These are phyloP conservation scores for Pseudogymnoascus destructans DNA, from an alignment of 2,329 filamentous ascomycete genomes.

Conservation along the genomic window DNA sequence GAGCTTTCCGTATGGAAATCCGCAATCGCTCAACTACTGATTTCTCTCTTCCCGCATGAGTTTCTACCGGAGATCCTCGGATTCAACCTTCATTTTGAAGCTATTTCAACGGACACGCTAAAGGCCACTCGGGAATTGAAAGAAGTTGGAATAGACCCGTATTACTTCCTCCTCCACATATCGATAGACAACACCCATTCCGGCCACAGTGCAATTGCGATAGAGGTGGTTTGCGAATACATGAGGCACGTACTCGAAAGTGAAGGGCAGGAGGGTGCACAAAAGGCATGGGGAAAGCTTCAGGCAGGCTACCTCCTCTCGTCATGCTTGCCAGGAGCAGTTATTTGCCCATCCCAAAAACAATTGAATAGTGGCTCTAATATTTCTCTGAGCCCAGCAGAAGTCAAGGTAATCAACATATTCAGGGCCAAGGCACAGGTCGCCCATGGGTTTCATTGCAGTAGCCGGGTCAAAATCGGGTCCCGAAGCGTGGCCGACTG, in stretches of 20 bases:
- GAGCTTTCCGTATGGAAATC: conserved; percentile 29
- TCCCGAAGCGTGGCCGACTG: conserved; percentile 29
- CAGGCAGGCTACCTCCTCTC: conserved; percentile 32
- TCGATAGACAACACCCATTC: conserved; percentile 37
- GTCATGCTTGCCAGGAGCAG: conserved; percentile 12
- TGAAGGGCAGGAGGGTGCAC: conserved; percentile 23
- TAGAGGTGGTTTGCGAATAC: conserved; percentile 28
- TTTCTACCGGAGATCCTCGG: conserved; percentile 38
- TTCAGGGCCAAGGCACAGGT: conserved; percentile 29
- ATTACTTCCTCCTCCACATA: conserved; percentile 39
- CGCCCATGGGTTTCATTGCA: conserved; percentile 30
- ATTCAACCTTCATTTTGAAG: conserved; percentile 38
- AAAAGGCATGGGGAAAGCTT: conserved; percentile 30
- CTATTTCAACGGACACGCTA: conserved; percentile 29
- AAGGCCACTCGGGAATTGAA: conserved; percentile 31
- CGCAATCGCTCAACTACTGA: conserved; percentile 32
- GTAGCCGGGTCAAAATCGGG: conserved; percentile 29
- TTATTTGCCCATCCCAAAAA: conserved; percentile 17
- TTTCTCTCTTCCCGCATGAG: conserved; percentile 36
- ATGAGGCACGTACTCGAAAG: conserved; percentile 23
- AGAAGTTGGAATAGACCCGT: conserved; percentile 31
- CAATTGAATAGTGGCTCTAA: background rate
- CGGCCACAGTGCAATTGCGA: conserved; percentile 36
- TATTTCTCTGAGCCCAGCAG: conserved; percentile 10
- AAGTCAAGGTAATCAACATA: conserved; percentile 23